Conservation (phyloP, 768 basidiomycete genomes). For the Xerocomus potaroensis region DNA sequence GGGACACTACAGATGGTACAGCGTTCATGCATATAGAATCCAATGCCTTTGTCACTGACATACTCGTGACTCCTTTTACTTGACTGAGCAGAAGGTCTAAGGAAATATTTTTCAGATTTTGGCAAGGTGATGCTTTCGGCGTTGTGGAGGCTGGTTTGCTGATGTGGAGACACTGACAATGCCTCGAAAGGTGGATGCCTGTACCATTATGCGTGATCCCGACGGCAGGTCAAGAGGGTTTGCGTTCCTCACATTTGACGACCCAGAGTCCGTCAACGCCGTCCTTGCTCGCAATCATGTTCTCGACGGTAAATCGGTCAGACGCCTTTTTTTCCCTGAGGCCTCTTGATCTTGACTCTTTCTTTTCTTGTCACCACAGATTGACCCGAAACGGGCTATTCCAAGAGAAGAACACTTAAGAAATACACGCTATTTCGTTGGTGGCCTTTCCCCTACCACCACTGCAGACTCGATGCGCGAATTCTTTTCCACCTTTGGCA, state of each 20-base stretch:
- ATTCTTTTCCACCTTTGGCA: slow-evolving; percentile 72
- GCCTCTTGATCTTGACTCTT: background rate
- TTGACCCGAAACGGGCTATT: slow-evolving; percentile 85
- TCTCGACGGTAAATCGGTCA: slow-evolving; percentile 75
- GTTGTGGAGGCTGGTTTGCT: background rate
- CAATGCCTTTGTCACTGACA: slow-evolving; percentile 25
- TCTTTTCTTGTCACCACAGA: slow-evolving; percentile 42
- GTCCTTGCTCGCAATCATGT: slow-evolving; percentile 66
- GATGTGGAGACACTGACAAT: slow-evolving; percentile 9
- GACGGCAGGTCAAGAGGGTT: slow-evolving; percentile 75
- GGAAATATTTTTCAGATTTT: slow-evolving; percentile 74
- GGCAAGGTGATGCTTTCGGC: slow-evolving; percentile 51
- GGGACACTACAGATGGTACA: slow-evolving; percentile 90
- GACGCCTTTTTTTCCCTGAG: slow-evolving; percentile 14
- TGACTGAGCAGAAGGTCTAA: slow-evolving; percentile 49
- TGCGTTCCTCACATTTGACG: slow-evolving; percentile 80
- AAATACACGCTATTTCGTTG: slow-evolving; percentile 79
- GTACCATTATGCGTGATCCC: slow-evolving; percentile 83
- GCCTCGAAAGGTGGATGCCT: slow-evolving; percentile 60
- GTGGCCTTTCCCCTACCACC: slow-evolving; percentile 64
- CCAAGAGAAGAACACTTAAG: slow-evolving; percentile 75
- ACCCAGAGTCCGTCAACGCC: slow-evolving; percentile 54
- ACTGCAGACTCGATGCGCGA: slow-evolving; percentile 67
- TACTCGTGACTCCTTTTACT: slow-evolving; percentile 11
- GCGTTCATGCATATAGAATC: slow-evolving; percentile 21